Evolutionary conservation across 2,329 filamentous ascomycete genomes (phyloP).

Genomic region (Pyricularia pennisetigena): DNA sequence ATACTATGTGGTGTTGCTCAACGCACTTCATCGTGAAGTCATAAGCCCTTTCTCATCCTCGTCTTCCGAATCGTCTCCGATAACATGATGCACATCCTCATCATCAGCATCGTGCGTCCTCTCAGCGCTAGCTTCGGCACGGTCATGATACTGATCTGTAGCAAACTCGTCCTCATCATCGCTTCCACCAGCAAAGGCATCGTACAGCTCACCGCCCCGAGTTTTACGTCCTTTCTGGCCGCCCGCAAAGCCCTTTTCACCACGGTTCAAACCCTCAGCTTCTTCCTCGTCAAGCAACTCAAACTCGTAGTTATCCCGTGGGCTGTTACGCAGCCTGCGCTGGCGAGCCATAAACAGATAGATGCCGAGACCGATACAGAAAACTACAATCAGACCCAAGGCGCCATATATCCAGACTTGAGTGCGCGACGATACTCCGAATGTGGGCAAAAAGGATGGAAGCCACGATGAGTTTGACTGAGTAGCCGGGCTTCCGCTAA

Average conservation of each 20-base stretch:
- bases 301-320: slow-evolving; percentile 84
- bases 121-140: slow-evolving; percentile 9
- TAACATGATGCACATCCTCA: slow-evolving; percentile 36
- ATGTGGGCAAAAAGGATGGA: slow-evolving; percentile 81
- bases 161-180: slow-evolving; percentile 59
- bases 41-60: slow-evolving; percentile 12
- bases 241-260: slow-evolving; percentile 33
- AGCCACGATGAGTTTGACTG: slow-evolving; percentile 51
- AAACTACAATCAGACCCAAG: slow-evolving; percentile 71
- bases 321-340: slow-evolving; percentile 62
- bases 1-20: neutral
- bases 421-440: slow-evolving; percentile 77
- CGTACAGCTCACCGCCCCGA: slow-evolving; percentile 84
- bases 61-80: slow-evolving; percentile 36
- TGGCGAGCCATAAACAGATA: slow-evolving; percentile 76
- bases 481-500: slow-evolving; percentile 22
- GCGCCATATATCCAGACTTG: slow-evolving; percentile 92
- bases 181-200: slow-evolving; percentile 87
- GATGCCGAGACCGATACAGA: slow-evolving; percentile 70
- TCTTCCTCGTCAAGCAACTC: slow-evolving; percentile 84
- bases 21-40: neutral
- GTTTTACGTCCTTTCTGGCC: slow-evolving; percentile 36
- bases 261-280: slow-evolving; percentile 40
- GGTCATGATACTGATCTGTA: slow-evolving; percentile 29
- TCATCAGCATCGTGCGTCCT: slow-evolving; percentile 19